Evolutionary conservation across 2,329 filamentous ascomycete species (phyloP).

Genomic region (Cladobotryum protrusum): DNA sequence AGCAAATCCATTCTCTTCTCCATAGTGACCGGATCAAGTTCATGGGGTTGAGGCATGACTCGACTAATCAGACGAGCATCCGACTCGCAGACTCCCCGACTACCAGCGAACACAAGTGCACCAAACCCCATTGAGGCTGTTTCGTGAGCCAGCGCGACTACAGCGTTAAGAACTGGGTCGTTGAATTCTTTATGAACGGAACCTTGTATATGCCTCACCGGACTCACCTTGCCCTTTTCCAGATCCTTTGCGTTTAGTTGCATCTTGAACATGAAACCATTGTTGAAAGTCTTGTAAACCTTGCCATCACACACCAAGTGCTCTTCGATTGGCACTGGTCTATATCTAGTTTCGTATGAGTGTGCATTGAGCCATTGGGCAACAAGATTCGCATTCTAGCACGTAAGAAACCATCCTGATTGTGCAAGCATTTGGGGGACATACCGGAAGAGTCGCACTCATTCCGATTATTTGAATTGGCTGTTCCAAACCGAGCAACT

Average conservation of each 20-base stretch:
- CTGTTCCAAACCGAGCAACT: conserved; percentile 62
- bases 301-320: conserved; percentile 65
- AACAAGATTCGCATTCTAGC: conserved; percentile 62
- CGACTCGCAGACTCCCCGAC: conserved; percentile 59
- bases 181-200: conserved; percentile 57
- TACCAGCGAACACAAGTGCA: conserved; percentile 67
- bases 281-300: conserved; percentile 55
- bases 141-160: conserved; percentile 63
- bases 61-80: conserved; percentile 63
- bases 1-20: conserved; percentile 59
- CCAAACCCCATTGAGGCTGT: conserved; percentile 64
- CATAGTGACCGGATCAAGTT: conserved; percentile 41
- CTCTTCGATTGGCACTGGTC: conserved; percentile 70
- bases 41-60: conserved; percentile 50
- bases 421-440: conserved; percentile 16
- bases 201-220: conserved; percentile 43
- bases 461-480: conserved; percentile 68
- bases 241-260: conserved; percentile 38
- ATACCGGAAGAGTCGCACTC: conserved; percentile 70
- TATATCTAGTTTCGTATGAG: conserved; percentile 66
- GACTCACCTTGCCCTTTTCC: conserved; percentile 30
- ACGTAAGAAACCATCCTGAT: not conserved
- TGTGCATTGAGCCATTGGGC: conserved; percentile 65
- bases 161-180: conserved; percentile 61
- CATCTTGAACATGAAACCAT: conserved; percentile 51